Base-by-base conservation (phyloP, 495 filamentous ascomycete species). In the Podospora anserina region DNA sequence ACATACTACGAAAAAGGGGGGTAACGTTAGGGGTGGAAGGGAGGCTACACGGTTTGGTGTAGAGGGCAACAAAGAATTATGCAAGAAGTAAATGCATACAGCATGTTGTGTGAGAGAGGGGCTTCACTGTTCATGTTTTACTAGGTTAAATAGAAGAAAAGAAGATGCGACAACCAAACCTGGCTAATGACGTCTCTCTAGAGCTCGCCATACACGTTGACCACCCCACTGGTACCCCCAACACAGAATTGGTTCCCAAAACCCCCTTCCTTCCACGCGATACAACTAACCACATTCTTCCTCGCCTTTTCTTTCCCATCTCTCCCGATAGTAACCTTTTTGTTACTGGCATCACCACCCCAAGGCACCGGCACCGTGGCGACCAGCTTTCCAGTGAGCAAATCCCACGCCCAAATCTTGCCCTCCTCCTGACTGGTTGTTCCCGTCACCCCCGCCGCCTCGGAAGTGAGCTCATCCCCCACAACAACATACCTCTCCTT, bases 401-500 rank as follows among this genome's bases (percentile, higher is more conserved):
- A 75, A 85, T 97, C 94, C 92, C 94, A 98, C 15, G 89, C 92
- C 84, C 90, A 92, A 19, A 96, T 84, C 71, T 88, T 85, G 9
- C 89, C 89, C 66, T 88, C 82, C 2, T 73, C 23, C 6, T 27
- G 6, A 5, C 28, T 32, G 59, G 23, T 23, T 23, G 23, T 23
- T 23, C 16, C 18, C 4, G 5, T 86, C 0, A 78, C 72, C 2
- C 64, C 75, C 6, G 54, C 71, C 28, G 54, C 71, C 28, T 70
- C 72, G 54, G 81, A 81, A 0, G 74, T 74, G 76, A 79, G 77
- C 79, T 97, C 94, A 71, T 91, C 90, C n/a, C 95, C 95, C 66
- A 88, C 90, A 23, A 99, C 74, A 9, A 96, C 92, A 44, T 88
- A 90, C 53, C 86, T 87, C 78, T 96, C 95, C 67, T 83, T 88